phyloP scores from a whole-genome alignment of 164 flowering plant species.

The Litsea cubeba region DNA sequence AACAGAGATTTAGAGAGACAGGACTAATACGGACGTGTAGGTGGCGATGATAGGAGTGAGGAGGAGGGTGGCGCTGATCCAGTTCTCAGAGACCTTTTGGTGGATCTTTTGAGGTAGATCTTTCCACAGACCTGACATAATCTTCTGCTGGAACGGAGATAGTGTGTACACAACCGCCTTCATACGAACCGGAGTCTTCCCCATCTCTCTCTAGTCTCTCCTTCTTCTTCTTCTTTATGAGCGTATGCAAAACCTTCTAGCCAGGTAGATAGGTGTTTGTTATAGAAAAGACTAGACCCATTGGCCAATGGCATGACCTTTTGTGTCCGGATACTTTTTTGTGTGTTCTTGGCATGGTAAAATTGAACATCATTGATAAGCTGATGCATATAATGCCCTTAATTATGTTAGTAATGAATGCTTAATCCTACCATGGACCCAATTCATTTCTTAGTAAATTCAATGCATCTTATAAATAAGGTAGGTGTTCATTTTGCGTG shows the following conservation, averaged over 20 bases:
- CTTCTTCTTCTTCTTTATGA: neutral
- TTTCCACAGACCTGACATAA: conserved; percentile 75
- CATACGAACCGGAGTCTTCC: conserved; percentile 58
- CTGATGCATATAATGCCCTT: too few relatives aligned
- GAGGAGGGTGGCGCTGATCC: conserved; percentile 64
- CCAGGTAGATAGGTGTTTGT: neutral
- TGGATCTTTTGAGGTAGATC: conserved; percentile 56
- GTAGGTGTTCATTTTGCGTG: too few relatives aligned
- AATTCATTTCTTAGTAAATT: too few relatives aligned
- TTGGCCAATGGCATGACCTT: neutral
- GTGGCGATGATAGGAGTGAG: conserved; percentile 58
- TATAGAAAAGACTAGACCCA: neutral
- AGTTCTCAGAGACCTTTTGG: conserved; percentile 73
- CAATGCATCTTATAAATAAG: too few relatives aligned
- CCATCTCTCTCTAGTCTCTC: conserved; percentile 35
- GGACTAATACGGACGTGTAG: conserved; percentile 32
- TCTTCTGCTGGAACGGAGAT: conserved; percentile 81
- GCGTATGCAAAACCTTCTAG: neutral
- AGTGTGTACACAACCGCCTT: conserved; percentile 68
- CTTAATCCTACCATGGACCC: too few relatives aligned
- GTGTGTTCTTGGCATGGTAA: too few relatives aligned
- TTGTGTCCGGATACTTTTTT: neutral
- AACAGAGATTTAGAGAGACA: neutral
- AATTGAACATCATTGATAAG: too few relatives aligned
- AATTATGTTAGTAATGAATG: too few relatives aligned